Evolutionary conservation across 1,139 yeast species (phyloP).

Genomic region (Debaryomycetaceae sp.): DNA sequence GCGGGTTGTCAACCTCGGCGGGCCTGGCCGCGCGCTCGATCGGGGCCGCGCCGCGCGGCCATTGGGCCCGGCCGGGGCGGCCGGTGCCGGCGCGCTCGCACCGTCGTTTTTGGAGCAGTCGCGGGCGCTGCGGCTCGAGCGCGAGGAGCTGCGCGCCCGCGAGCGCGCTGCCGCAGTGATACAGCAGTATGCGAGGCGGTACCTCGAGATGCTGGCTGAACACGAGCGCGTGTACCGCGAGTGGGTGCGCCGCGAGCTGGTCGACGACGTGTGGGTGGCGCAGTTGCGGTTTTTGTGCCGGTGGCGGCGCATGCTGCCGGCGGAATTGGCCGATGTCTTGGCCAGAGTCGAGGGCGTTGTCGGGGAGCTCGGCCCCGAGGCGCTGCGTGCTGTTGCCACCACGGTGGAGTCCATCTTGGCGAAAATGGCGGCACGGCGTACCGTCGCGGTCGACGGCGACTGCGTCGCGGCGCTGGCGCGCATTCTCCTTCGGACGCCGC

Average conservation of each 20-base stretch:
- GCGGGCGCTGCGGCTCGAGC: slow-evolving; percentile 57
- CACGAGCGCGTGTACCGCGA: slow-evolving; percentile 5
- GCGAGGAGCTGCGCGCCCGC: slow-evolving; percentile 53
- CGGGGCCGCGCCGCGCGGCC: background rate
- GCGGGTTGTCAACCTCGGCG: slow-evolving; percentile 75
- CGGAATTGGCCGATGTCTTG: too few relatives aligned
- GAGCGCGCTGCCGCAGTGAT: slow-evolving; percentile 47
- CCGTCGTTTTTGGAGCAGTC: slow-evolving; percentile 53
- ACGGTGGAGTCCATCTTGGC: too few relatives aligned
- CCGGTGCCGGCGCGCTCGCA: slow-evolving; percentile 8
- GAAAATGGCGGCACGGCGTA: too few relatives aligned
- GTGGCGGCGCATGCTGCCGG: too few relatives aligned
- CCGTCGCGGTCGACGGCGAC: too few relatives aligned
- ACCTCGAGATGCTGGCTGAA: slow-evolving; percentile 20
- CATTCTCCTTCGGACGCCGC: too few relatives aligned
- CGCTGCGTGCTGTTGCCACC: too few relatives aligned
- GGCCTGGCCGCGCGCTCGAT: slow-evolving; percentile 17
- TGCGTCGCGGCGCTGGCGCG: too few relatives aligned
- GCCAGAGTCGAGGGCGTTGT: background rate
- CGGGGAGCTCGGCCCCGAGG: background rate
- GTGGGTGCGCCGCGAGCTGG: slow-evolving; percentile 11
- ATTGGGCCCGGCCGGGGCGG: slow-evolving; percentile 31
- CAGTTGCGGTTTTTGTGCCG: slow-evolving; percentile 17
- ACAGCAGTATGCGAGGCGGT: slow-evolving; percentile 43
- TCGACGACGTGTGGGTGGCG: slow-evolving; percentile 12